Evolutionary conservation across 805 yeast species (phyloP), one percentile per base, ranked within the genome.

Genomic region (Starmerella apis): DNA sequence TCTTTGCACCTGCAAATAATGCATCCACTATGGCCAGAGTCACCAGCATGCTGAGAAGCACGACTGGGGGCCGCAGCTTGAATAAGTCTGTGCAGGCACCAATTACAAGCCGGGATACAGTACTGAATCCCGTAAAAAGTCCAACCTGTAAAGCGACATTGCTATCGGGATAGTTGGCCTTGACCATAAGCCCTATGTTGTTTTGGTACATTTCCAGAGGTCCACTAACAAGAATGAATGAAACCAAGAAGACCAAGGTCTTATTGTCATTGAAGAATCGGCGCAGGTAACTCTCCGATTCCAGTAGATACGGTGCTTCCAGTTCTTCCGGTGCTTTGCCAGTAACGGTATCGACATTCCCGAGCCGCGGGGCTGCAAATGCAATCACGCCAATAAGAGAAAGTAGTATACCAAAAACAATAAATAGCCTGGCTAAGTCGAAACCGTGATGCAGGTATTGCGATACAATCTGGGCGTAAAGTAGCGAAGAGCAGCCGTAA

Each of bases 121-220:
- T 86, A 6, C 95, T 85, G 49, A 78, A 72, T 1, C 77, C 64
- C 1, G 86, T 83, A 59, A 75, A 80, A 28, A 76, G 56, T 33
- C 78, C 74, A n/a, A 79, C 86, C 43, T 70, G 68, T 4, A 60
- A 39, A 1, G 68, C 55, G 1, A 63, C 58, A 4, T 56, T 45
- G 18, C 47, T 49, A 1, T 56, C 48, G 18, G 46, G 18, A 20
- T 43, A 39, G 22, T 68, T 65, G 3, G 71, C 63, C 36, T 68
- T 65, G n/a, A 81, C 67, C 11, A 88, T 68, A 7, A 87, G 80
- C 0, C 90, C 92, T 73, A 88, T 74, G 61, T 87, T 85, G 49
- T 86, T 83, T 55, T 85, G 78, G 64, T 77, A 86, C 72, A 86
- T 78, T 60, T 88, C 97, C 50, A 85, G 68, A 0, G 95, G 90